A percentile compares a stretch with the other conserved stretches of the same genome.
phyloP scores from a whole-genome alignment of 2,329 filamentous ascomycete species.

The Alternaria conjuncta region DNA sequence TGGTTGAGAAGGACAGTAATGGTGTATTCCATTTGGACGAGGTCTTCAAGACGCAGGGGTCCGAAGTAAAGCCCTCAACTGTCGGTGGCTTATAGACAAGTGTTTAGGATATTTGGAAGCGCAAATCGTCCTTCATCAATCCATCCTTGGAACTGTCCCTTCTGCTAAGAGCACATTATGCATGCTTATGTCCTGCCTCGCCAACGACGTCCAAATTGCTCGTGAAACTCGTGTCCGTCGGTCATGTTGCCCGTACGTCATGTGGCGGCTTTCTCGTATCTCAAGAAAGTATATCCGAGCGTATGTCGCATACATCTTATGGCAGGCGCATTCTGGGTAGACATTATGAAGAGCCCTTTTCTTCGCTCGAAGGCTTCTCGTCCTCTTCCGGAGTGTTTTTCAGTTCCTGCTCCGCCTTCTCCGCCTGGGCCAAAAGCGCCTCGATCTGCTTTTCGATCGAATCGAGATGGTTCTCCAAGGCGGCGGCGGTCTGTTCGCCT shows the following conservation, averaged over 20 bases:
- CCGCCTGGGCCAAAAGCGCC: slow-evolving; percentile 57
- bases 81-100: slow-evolving; percentile 38
- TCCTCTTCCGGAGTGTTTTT: slow-evolving; percentile 24
- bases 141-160: neutral
- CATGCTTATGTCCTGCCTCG: neutral
- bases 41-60: slow-evolving; percentile 46
- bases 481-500: slow-evolving; percentile 63
- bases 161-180: neutral
- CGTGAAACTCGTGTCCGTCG: neutral
- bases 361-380: slow-evolving; percentile 21
- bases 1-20: slow-evolving; percentile 75
- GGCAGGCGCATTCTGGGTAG: neutral
- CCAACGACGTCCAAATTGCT: neutral
- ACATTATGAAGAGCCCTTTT: slow-evolving; percentile 21
- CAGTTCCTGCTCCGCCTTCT: slow-evolving; percentile 47
- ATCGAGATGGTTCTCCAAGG: slow-evolving; percentile 61
- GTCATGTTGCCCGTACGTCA: neutral
- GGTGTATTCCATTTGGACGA: slow-evolving; percentile 69
- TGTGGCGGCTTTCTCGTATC: neutral
- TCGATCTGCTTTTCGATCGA: slow-evolving; percentile 63
- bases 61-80: slow-evolving; percentile 37
- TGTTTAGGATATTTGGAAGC: neutral
- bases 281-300: neutral
- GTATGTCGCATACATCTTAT: neutral
- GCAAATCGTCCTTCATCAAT: neutral